Evolutionary conservation across 129 eudicot species (phyloP).

Genomic region (Chrysanthemum lavandulifolium): DNA sequence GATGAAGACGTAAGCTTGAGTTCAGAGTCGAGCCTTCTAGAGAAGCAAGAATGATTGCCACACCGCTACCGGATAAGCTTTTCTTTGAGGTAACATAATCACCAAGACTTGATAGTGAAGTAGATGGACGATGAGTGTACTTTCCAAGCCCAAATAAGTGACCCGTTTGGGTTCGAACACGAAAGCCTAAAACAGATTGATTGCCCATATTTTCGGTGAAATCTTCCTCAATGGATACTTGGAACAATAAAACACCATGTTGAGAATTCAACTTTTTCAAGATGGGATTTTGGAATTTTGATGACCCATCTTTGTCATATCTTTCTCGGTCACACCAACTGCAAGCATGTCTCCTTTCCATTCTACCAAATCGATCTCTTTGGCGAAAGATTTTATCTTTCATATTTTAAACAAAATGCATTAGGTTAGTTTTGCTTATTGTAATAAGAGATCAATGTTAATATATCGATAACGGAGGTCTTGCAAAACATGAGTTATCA

Average conservation of each 20-base stretch:
- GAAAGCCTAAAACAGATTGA: slow-evolving; percentile 74
- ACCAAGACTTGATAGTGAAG: too few species aligned
- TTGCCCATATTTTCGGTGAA: slow-evolving; percentile 82
- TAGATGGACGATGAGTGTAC: slow-evolving; percentile 38
- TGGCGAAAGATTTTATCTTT: slow-evolving; percentile 76
- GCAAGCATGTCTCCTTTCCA: slow-evolving; percentile 98
- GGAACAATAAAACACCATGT: slow-evolving; percentile 62
- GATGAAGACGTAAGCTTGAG: slow-evolving; percentile 61
- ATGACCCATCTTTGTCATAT: slow-evolving; percentile 61
- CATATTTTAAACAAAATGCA: slow-evolving; percentile 8
- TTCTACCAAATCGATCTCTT: slow-evolving; percentile 74
- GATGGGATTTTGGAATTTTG: slow-evolving; percentile 71
- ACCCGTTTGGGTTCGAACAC: slow-evolving; percentile 72
- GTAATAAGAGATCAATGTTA: slow-evolving; percentile 10
- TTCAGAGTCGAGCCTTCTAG: slow-evolving; percentile 52
- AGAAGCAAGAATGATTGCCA: slow-evolving; percentile 82
- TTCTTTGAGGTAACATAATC: slow-evolving; percentile 81
- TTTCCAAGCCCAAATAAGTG: slow-evolving; percentile 83
- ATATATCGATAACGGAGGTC: neutral
- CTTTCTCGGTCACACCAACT: slow-evolving; percentile 85
- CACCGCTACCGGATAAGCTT: slow-evolving; percentile 72
- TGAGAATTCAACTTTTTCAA: slow-evolving; percentile 65
- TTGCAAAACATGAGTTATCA: too few species aligned
- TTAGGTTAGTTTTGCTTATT: neutral
- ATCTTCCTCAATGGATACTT: slow-evolving; percentile 78